Evolutionary conservation across 768 basidiomycete species (phyloP), one percentile per base, ranked within the genome.

Genomic region (Rhodotorula paludigena): DNA sequence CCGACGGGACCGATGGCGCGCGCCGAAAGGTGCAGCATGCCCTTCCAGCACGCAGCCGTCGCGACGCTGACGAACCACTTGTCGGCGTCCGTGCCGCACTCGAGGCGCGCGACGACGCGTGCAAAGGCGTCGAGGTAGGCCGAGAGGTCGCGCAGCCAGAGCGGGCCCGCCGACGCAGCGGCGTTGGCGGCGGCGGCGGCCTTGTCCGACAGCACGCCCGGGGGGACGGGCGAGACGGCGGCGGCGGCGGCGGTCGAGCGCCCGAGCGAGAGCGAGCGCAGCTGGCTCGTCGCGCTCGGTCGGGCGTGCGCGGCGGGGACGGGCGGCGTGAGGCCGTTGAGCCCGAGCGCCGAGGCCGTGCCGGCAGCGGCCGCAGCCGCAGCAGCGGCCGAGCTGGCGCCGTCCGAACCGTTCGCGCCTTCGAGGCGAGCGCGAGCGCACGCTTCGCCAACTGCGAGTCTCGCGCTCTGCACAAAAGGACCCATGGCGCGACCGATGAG

Each of bases 21-120:
- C 21, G 68, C 72, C 10, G 49, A 39, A 39, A 62, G 61, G n/a
- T 48, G 56, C 36, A 76, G 63, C 73, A 76, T 69, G 57, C 69
- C 74, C 60, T 76, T 76, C 74, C 74, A 76, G 7, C 63, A 63
- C 16, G 63, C 65, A 36, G 58, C 49, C 35, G 64, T 73, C 18
- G 66, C 75, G 38, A 76, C 44, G 35, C 57, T 52, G 36, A 73
- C 74, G 53, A 72, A 56, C 75, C 75, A 76, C 56, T 68, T 60
- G 57, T 76, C 73, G 57, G 66, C 59, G 48, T 74, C 73, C 38
- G 28, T 32, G 33, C 66, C 66, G 48, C 62, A 55, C 35, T 68
- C 68, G 47, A 76, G 65, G 14, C 65, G 48, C 20, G 44, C 48
- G 47, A 76, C 64, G 44, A 74, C 45, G 35, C 56, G 57, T 14